A percentile compares a stretch with the other conserved stretches of the same genome.
Evolutionary conservation across 441 rosid genomes (phyloP).

Genomic region (Capsella rubella): DNA sequence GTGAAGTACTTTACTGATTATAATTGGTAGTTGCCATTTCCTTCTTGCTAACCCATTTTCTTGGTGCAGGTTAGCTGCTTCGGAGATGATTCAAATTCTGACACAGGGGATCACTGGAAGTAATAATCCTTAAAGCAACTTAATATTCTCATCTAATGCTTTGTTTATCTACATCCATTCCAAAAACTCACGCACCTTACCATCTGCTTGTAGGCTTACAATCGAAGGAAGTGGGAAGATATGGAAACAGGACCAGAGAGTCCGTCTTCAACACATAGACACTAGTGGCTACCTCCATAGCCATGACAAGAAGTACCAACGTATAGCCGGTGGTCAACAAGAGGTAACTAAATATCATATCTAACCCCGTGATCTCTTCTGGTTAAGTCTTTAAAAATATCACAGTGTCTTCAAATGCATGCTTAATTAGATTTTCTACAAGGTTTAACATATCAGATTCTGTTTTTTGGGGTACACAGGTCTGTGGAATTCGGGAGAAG

Average conservation of each 20-base stretch:
- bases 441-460: conserved; percentile 28
- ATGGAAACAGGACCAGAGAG: conserved; percentile 93
- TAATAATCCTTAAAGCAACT: conserved; percentile 43
- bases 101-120: conserved; percentile 98
- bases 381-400: conserved; percentile 5
- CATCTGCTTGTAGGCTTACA: conserved; percentile 58
- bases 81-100: conserved; percentile 89
- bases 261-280: conserved; percentile 93
- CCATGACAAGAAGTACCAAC: conserved; percentile 92
- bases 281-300: conserved; percentile 93
- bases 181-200: conserved; percentile 2
- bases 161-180: conserved; percentile 3
- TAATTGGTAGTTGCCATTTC: not conserved
- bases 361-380: not conserved
- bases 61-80: conserved; percentile 89
- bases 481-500: conserved; percentile 87
- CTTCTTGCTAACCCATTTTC: conserved; percentile 5
- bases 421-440: not conserved
- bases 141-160: not conserved
- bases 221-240: conserved; percentile 93
- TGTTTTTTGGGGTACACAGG: conserved; percentile 48
- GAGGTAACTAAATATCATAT: conserved; percentile 59
- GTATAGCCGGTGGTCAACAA: conserved; percentile 99
- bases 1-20: not conserved
- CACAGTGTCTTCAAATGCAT: no score